Evolutionary conservation across 1,284 basidiomycete genomes (phyloP).

Genomic region (Rhodotorula sp.): DNA sequence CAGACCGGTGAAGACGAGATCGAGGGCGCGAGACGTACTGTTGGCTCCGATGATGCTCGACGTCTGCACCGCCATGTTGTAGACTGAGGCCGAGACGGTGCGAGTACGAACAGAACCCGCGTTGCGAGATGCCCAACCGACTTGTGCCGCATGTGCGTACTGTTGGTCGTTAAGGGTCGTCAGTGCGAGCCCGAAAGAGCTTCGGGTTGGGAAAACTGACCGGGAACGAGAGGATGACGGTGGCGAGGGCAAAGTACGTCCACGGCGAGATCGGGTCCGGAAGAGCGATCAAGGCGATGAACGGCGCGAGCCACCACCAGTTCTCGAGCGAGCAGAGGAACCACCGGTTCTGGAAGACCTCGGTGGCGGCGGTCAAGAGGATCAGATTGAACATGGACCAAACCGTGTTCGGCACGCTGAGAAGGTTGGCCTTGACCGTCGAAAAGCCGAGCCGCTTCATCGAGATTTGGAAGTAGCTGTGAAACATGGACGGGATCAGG

Average conservation of each 20-base stretch:
- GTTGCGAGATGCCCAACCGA: conserved; percentile 30
- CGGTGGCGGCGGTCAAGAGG: conserved; percentile 42
- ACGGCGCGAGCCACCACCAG: conserved; percentile 29
- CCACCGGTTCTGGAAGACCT: conserved; percentile 42
- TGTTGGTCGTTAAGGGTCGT: neutral
- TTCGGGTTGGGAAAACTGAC: neutral
- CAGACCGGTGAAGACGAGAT: too few species aligned
- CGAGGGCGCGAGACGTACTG: neutral
- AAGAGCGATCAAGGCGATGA: conserved; percentile 20
- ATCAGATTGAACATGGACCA: conserved; percentile 48
- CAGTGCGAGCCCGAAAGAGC: neutral
- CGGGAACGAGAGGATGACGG: neutral
- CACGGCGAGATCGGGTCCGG: conserved; percentile 19
- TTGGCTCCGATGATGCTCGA: conserved; percentile 30
- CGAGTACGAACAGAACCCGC: conserved; percentile 34
- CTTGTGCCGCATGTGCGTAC: conserved; percentile 38
- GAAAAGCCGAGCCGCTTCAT: conserved; percentile 44
- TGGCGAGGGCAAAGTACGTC: conserved; percentile 31
- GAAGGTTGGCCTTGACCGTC: conserved; percentile 50
- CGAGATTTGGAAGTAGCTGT: conserved; percentile 20
- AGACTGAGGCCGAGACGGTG: conserved; percentile 33
- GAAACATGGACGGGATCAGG: neutral
- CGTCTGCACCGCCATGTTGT: conserved; percentile 22
- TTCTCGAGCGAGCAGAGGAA: conserved; percentile 24
- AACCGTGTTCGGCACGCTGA: conserved; percentile 46